phyloP scores from a whole-genome alignment of 1,284 basidiomycete genomes.

The Erythrobasidium hasegawianum region DNA sequence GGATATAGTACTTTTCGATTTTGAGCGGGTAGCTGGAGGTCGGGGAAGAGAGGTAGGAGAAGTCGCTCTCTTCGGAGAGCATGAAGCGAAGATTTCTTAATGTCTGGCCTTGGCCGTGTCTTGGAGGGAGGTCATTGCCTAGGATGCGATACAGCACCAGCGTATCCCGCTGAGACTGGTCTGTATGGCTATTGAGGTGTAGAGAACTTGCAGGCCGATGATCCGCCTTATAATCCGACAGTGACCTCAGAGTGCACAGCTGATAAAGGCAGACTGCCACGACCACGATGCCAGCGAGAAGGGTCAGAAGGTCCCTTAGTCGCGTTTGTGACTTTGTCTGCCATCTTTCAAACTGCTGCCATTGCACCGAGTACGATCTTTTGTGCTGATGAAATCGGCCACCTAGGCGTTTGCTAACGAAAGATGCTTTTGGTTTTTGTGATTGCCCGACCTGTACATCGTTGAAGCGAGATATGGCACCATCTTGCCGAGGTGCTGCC shows the following conservation, averaged over 20 bases:
- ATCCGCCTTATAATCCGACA: not conserved
- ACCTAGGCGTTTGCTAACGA: not conserved
- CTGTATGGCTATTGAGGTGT: not conserved
- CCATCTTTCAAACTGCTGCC: slow-evolving; percentile 33
- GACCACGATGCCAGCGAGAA: slow-evolving; percentile 6
- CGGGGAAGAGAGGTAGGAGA: slow-evolving; percentile 10
- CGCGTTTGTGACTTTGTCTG: slow-evolving; percentile 19
- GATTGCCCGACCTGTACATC: too few species aligned
- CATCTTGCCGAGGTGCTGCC: too few species aligned
- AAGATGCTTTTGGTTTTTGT: too few species aligned
- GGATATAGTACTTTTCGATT: slow-evolving; percentile 48
- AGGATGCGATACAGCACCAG: slow-evolving; percentile 47
- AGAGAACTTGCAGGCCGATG: not conserved
- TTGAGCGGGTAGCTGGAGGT: slow-evolving; percentile 16
- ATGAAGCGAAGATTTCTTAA: slow-evolving; percentile 47
- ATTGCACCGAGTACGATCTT: slow-evolving; percentile 27
- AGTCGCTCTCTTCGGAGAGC: slow-evolving; percentile 46
- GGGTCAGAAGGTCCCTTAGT: slow-evolving; percentile 17
- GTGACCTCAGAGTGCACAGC: not conserved
- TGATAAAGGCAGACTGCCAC: slow-evolving; percentile 11
- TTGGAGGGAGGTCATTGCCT: slow-evolving; percentile 48
- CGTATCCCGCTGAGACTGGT: slow-evolving; percentile 44
- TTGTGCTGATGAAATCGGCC: slow-evolving; percentile 17
- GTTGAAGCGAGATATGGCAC: too few species aligned
- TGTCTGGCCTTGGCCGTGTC: slow-evolving; percentile 46